Base-by-base conservation (phyloP, 1,284 basidiomycete species). In the Moesziomyces sp. region DNA sequence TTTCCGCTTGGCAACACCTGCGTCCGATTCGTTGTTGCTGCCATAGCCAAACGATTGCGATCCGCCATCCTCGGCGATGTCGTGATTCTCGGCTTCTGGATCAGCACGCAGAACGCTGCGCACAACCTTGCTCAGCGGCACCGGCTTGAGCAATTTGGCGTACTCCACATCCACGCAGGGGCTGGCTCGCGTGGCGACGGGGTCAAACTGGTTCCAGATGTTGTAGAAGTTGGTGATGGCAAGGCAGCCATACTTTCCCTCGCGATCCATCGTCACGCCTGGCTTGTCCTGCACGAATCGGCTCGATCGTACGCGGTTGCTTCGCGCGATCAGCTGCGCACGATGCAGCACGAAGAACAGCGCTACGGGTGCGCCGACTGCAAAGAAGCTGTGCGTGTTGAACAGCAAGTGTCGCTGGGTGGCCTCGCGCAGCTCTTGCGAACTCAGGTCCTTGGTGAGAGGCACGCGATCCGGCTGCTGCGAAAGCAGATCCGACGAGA, bases 261-360 rank as follows among this genome's bases (percentile, higher is more conserved):
- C 81, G n/a, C 85, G 76, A 44, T 87, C 86, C 21, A 86, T 80
- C 76, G 87, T 74, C 1, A 76, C 52, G 16, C 58, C 59, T 47
- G 74, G 43, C 44, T 59, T 40, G 30, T 67, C 86, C 73, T 87
- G 86, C 1, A 86, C 86, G 6, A 86, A 86, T 59, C 85, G 53
- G 82, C 85, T 86, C 0, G 87, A 86, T 47, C 87, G 68, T 54
- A 86, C 86, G 46, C 86, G 76, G 2, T 87, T 87, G 62, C 85
- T 68, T 18, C 88, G 82, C 0, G 88, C 87, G 66, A 88, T 87
- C 18, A 88, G 74, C 67, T 88, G 88, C 0, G 87, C 85, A 45
- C 87, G 86, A 54, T 87, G 85, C 7, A 89, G 80, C 64, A 87
- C 87, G 13, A 88, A 81, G 76, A 88, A 88, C 28, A 89, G 83